Evolutionary conservation across 805 yeast genomes (phyloP), one percentile per base, ranked within the genome.

Genomic region (Starmerella tilneyi): DNA sequence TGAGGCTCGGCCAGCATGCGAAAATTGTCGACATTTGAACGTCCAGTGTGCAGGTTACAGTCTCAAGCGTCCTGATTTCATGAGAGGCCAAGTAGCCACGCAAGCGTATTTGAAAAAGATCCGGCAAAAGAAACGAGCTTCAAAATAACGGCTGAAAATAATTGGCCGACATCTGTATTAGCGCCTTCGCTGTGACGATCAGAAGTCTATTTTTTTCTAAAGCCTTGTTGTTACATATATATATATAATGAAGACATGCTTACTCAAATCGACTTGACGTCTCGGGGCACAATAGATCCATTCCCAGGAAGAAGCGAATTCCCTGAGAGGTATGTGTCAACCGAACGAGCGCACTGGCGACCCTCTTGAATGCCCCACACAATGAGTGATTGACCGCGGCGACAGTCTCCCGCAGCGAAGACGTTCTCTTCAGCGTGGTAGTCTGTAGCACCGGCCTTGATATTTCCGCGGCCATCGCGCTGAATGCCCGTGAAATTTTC

Each of bases 291-390:
- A 61, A 92, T 82, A 31, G 94, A 81, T 45, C 97, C 97, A 62
- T 83, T 84, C 35, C 95, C 95, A 50, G 98, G 97, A 58, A 92
- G 73, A 60, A 82, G 74, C 17, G 94, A 74, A 51, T 74, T 66
- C 21, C 89, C 88, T 78, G 79, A 77, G 63, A 89, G 71, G 63
- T 64, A 82, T 56, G 70, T 64, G 62, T 89, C 98, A 52, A 89
- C 94, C 57, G 84, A 86, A 55, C 95, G 75, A 29, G 98, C 98
- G 76, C 96, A 86, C 67, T 89, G 96, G 71, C 97, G 80, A 55
- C 98, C 98, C 69, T 89, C 98, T 69, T 92, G 97, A 57, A 89
- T 89, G 69, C 97, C 98, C 97, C 97, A 92, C 45, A 89, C 98
- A 63, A 89, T 89, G 64, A 89, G 75, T 2, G 96, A 84, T 71